phyloP scores from a whole-genome alignment of 331 rosid species.

The Rhamnella rubrinervis region DNA sequence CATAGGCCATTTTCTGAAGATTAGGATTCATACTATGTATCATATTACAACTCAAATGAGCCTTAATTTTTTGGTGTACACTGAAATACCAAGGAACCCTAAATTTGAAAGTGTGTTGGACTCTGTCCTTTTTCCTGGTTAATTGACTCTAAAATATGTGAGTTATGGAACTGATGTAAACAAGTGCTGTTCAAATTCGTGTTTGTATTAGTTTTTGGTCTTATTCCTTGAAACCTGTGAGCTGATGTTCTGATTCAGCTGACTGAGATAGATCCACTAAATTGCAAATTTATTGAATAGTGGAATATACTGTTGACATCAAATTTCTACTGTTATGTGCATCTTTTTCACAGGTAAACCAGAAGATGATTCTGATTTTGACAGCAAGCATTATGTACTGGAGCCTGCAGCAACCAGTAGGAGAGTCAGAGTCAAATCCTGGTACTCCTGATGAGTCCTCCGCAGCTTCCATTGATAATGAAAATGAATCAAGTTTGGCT shows the following conservation, averaged over 20 bases:
- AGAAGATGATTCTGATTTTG: conserved; percentile 91
- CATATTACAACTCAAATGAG: background rate
- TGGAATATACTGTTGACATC: conserved; percentile 7
- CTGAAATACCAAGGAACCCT: too few relatives aligned
- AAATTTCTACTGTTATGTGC: conserved; percentile 11
- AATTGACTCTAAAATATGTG: too few relatives aligned
- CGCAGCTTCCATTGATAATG: conserved; percentile 34
- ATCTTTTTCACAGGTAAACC: conserved; percentile 68
- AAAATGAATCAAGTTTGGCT: conserved; percentile 32
- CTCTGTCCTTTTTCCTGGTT: too few relatives aligned
- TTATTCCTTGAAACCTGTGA: background rate
- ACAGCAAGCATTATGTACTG: conserved; percentile 97
- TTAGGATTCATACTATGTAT: background rate
- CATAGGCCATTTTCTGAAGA: conserved; percentile 14
- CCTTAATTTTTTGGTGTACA: too few relatives aligned
- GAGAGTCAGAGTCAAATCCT: conserved; percentile 28
- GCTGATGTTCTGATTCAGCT: background rate
- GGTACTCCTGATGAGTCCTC: conserved; percentile 33
- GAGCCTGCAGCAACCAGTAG: conserved; percentile 74
- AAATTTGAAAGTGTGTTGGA: too few relatives aligned
- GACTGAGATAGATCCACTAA: background rate
- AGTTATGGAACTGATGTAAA: background rate
- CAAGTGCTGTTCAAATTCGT: conserved; percentile 6
- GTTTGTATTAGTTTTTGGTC: background rate
- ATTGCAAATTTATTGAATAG: background rate